phyloP scores from a whole-genome alignment of 1,284 basidiomycete genomes.

The Boletus semigastroideus region DNA sequence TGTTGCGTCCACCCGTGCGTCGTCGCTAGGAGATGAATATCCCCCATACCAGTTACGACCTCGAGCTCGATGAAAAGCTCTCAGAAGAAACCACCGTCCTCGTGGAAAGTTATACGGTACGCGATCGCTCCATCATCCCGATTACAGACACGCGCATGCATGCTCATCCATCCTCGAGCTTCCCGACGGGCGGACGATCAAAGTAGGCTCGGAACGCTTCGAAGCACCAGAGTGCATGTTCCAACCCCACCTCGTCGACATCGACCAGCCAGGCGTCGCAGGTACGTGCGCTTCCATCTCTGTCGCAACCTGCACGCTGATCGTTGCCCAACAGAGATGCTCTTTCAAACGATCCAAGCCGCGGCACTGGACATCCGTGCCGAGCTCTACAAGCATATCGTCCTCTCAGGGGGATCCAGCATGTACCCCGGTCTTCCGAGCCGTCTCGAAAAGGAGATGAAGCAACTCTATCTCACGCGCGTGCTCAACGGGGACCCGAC shows the following conservation, averaged over 20 bases:
- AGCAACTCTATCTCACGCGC: conserved; percentile 92
- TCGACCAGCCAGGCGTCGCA: conserved; percentile 96
- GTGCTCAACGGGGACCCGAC: conserved; percentile 86
- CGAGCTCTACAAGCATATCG: conserved; percentile 98
- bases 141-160: neutral
- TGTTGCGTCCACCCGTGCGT: conserved; percentile 12
- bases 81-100: conserved; percentile 96
- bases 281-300: no score
- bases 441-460: conserved; percentile 99
- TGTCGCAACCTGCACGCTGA: no score
- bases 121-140: conserved; percentile 20
- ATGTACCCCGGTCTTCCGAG: conserved; percentile 99
- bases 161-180: conserved; percentile 51
- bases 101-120: conserved; percentile 93
- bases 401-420: conserved; percentile 94
- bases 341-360: conserved; percentile 93
- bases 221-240: conserved; percentile 99
- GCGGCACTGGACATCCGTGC: conserved; percentile 89
- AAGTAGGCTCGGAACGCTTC: conserved; percentile 98
- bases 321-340: conserved; percentile 91
- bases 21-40: neutral
- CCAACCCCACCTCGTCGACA: conserved; percentile 96
- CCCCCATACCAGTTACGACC: conserved; percentile 71
- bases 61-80: conserved; percentile 91
- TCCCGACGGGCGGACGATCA: conserved; percentile 95